phyloP scores from a whole-genome alignment of 805 yeast genomes.

The Yarrowia osloensis region DNA sequence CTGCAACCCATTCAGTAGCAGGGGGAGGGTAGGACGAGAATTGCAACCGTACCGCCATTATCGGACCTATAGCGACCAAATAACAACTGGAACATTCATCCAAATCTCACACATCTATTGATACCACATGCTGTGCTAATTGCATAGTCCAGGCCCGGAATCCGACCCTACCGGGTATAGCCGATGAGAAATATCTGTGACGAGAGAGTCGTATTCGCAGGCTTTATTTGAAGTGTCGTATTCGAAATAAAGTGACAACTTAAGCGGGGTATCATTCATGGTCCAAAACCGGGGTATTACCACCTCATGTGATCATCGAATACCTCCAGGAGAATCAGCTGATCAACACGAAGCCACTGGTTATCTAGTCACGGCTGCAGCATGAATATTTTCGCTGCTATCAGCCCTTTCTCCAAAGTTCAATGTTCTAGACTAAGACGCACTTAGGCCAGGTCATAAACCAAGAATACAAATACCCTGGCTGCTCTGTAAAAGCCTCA shows the following conservation, averaged over 20 bases:
- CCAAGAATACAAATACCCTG: neutral
- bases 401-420: neutral
- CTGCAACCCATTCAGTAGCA: neutral
- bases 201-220: conserved; percentile 5
- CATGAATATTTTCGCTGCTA: neutral
- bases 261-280: conserved; percentile 1
- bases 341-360: neutral
- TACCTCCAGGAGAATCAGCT: neutral
- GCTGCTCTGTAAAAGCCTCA: neutral
- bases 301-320: neutral
- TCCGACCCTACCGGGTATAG: neutral
- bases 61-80: neutral
- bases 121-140: neutral
- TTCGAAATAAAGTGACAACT: conserved; percentile 8
- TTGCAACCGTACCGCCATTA: neutral
- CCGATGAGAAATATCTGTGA: neutral
- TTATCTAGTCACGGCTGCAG: neutral
- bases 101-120: neutral
- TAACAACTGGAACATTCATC: neutral
- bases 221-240: conserved; percentile 2
- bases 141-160: neutral
- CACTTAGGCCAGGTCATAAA: conserved; percentile 3
- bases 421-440: conserved; percentile 3
- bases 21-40: neutral
- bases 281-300: neutral